A percentile compares a stretch with the other conserved stretches of the same genome.
phyloP scores from a whole-genome alignment of 371 early-diverging fungal genomes.

The Mortierella sp. region DNA sequence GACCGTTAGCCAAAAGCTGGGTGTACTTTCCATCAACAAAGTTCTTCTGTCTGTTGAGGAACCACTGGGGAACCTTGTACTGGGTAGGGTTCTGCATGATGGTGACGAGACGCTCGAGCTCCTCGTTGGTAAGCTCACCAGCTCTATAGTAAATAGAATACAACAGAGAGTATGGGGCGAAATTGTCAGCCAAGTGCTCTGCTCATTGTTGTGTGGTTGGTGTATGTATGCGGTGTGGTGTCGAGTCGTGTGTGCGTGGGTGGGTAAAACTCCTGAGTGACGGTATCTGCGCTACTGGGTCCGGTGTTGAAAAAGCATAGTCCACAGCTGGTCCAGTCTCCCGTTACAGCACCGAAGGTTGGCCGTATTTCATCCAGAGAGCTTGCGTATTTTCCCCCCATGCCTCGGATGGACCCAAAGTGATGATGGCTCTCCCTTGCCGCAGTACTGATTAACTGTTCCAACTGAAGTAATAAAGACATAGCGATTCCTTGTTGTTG shows the following conservation, averaged over 20 bases:
- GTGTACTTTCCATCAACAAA: slow-evolving; percentile 92
- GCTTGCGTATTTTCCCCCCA: background rate
- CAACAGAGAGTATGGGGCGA: slow-evolving; percentile 1
- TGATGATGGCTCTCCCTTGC: background rate
- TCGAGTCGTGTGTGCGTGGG: background rate
- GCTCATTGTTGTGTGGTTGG: background rate
- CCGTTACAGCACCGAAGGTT: background rate
- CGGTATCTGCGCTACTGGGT: background rate
- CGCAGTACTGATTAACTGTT: background rate
- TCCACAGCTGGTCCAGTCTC: background rate
- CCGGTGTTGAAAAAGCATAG: background rate
- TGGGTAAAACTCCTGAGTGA: background rate
- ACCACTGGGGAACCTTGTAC: slow-evolving; percentile 98
- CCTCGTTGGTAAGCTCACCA: slow-evolving; percentile 96
- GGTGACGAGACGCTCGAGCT: slow-evolving; percentile 90
- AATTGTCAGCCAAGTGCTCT: background rate
- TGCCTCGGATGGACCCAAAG: background rate
- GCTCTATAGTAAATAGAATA: slow-evolving; percentile 71
- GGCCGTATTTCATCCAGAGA: too few species aligned
- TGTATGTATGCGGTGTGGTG: background rate
- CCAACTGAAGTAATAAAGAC: background rate
- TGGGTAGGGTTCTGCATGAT: slow-evolving; percentile 94
- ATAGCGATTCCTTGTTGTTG: background rate
- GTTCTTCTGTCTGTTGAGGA: slow-evolving; percentile 99
- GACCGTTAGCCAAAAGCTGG: slow-evolving; percentile 94